These are phyloP conservation scores for Scheffersomyces stipitis DNA, from an alignment of 805 yeast species.

Conservation along the genomic window DNA sequence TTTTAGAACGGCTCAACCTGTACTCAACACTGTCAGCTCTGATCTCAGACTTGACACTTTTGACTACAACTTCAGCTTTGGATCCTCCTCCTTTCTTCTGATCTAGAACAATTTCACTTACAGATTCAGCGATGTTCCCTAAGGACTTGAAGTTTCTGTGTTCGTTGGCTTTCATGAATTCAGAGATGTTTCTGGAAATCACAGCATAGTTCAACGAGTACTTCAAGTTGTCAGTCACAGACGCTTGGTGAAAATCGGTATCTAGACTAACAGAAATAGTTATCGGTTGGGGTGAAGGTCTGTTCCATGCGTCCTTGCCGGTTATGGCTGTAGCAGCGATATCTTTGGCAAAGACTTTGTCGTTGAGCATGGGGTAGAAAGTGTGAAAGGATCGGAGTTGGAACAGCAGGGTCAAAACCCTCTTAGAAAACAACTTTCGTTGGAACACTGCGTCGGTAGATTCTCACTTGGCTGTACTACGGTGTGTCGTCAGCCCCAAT, in stretches of 20 bases:
- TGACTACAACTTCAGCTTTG: conserved; percentile 38
- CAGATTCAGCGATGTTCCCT: conserved; percentile 47
- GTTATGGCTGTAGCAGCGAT: conserved; percentile 61
- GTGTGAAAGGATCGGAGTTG: neutral
- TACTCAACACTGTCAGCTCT: conserved; percentile 53
- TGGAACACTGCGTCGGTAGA: too few species aligned
- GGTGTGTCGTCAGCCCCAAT: too few species aligned
- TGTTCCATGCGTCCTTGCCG: conserved; percentile 76
- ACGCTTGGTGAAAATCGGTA: conserved; percentile 73
- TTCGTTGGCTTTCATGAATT: conserved; percentile 45
- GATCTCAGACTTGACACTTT: conserved; percentile 56
- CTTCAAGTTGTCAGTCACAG: conserved; percentile 75
- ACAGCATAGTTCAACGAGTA: conserved; percentile 89
- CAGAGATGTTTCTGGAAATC: conserved; percentile 63
- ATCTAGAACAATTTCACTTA: conserved; percentile 46
- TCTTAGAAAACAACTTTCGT: too few species aligned
- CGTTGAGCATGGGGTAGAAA: conserved; percentile 16
- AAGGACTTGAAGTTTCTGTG: conserved; percentile 43
- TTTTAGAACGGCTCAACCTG: conserved; percentile 33
- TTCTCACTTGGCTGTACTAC: too few species aligned
- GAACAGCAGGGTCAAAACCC: too few species aligned
- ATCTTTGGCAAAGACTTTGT: conserved; percentile 50
- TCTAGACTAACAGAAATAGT: conserved; percentile 55
- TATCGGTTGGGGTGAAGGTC: conserved; percentile 66
- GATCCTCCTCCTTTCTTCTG: conserved; percentile 47